A percentile compares a stretch with the other conserved stretches of the same genome.
Conservation (phyloP, 495 filamentous ascomycete genomes). For the Aspergillus saccharolyticus region DNA sequence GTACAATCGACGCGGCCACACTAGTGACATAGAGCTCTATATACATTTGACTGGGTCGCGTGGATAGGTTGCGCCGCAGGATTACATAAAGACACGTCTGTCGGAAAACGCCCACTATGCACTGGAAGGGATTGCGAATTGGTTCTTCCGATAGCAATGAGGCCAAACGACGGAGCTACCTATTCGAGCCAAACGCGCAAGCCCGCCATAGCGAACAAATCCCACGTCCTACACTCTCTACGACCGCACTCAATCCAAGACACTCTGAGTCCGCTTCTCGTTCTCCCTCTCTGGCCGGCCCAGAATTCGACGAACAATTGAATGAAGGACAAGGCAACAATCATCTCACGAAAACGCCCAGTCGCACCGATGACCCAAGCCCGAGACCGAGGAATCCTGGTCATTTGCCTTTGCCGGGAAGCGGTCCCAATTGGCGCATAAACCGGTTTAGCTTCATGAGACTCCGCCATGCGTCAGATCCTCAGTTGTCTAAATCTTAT, state of each 20-base stretch:
- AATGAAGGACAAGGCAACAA: constrained; percentile 10
- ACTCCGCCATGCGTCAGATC: constrained; percentile 90
- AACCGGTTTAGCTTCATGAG: constrained; percentile 85
- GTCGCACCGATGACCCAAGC: constrained; percentile 14
- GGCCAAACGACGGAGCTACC: constrained; percentile 34
- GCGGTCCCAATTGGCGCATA: constrained; percentile 28
- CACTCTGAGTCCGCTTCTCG: constrained; percentile 40
- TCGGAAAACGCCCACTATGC: constrained; percentile 33
- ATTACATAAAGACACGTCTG: constrained; percentile 9
- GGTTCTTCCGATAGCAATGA: constrained; percentile 33
- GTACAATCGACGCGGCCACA: not conserved
- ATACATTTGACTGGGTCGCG: constrained; percentile 16
- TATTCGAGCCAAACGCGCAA: constrained; percentile 29
- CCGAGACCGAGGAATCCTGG: constrained; percentile 12
- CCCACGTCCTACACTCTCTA: constrained; percentile 34
- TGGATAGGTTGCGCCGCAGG: constrained; percentile 13
- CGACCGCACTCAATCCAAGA: constrained; percentile 27
- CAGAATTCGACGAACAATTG: constrained; percentile 15
- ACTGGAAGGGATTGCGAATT: constrained; percentile 45
- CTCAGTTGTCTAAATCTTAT: constrained; percentile 80
- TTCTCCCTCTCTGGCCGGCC: constrained; percentile 17
- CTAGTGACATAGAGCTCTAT: not conserved
- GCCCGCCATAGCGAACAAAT: constrained; percentile 41
- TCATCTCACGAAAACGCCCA: constrained; percentile 12
- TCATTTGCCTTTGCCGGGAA: constrained; percentile 19